A percentile compares a stretch with the other conserved stretches of the same genome.
phyloP scores from a whole-genome alignment of 1,284 basidiomycete species.

The Tylopilus sp. region DNA sequence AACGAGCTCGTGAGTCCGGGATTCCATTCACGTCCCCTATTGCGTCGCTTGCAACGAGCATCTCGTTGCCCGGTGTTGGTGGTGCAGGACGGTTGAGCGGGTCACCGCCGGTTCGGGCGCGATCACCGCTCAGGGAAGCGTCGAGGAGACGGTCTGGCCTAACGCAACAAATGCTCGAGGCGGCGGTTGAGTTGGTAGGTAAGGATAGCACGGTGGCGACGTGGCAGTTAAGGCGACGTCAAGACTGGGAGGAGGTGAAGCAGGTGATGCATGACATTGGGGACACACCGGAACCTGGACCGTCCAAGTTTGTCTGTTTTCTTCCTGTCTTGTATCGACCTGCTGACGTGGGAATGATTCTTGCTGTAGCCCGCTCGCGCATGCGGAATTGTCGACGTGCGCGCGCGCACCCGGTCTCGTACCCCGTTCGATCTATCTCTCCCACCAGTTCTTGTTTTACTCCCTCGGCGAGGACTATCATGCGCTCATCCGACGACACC shows the following conservation, averaged over 20 bases:
- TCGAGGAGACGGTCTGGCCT: constrained; percentile 32
- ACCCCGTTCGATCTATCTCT: constrained; percentile 73
- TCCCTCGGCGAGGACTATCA: constrained; percentile 76
- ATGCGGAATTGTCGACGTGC: constrained; percentile 77
- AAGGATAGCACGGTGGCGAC: constrained; percentile 58
- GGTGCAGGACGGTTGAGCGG: constrained; percentile 32
- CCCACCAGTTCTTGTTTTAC: constrained; percentile 78
- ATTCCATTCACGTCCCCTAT: constrained; percentile 34
- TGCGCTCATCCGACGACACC: constrained; percentile 65
- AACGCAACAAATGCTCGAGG: constrained; percentile 41
- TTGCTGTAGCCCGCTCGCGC: constrained; percentile 56
- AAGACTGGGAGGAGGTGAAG: constrained; percentile 55
- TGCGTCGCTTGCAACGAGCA: constrained; percentile 39
- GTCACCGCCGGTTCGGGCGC: constrained; percentile 15
- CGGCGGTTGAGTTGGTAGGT: constrained; percentile 38
- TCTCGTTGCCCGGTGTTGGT: constrained; percentile 44
- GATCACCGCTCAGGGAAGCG: constrained; percentile 1
- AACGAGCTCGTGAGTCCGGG: constrained; percentile 29
- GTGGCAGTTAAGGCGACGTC: constrained; percentile 58
- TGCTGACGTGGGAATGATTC: background rate
- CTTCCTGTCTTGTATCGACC: background rate
- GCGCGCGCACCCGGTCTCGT: constrained; percentile 56
- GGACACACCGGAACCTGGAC: constrained; percentile 7
- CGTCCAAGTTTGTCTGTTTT: constrained; percentile 19
- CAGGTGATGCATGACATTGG: constrained; percentile 29